Evolutionary conservation across 106 monocot species (phyloP), one percentile per base, ranked within the genome.

Genomic region (Dendrobium huoshanense): DNA sequence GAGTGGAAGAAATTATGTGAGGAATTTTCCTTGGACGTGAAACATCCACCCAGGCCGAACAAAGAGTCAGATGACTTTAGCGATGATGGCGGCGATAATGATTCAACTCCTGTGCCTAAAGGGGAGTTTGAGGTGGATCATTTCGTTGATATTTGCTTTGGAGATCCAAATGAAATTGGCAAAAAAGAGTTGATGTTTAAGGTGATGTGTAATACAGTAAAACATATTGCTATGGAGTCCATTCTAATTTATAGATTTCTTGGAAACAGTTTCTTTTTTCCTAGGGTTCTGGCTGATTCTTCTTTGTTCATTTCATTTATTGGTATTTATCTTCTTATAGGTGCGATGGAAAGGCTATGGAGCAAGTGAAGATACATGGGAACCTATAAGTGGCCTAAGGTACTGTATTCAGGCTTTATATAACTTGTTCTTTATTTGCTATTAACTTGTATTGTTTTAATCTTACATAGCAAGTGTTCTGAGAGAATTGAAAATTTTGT

Each of bases 121-220:
- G 91, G 81, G 0, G 95, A 91, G 33, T 99, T 91, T 83, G 99
- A 90, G 10, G 99, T 99, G 9, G 88, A 54, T 25, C 84, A 83
- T 15, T 41, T 99, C 13, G 16, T 95, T 18, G 92, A 84, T 2
- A 93, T 99, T 22, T 91, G 99, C 41, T 93, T 91, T 80, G 95
- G 95, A 0, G 92, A 95, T 83, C 90, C 92, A 22, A 49, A 67
- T 16, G 80, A 83, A 20, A 78, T 56, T 41, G 82, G 91, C 1
- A 83, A 84, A 43, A 73, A 55, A 37, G 95, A 93, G 5, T 17
- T 99, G 5, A 85, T 86, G 24, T 93, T 91, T 42, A 93, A 95
- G 95, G 99, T 94, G 84, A 24, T 10, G 5, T 37, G 0, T 70
- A 13, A 15, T 4, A 29, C 31, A 33, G 29, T 9, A 13, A 29